phyloP scores from a whole-genome alignment of 345 rosid species.

The Citropsis articulata region DNA sequence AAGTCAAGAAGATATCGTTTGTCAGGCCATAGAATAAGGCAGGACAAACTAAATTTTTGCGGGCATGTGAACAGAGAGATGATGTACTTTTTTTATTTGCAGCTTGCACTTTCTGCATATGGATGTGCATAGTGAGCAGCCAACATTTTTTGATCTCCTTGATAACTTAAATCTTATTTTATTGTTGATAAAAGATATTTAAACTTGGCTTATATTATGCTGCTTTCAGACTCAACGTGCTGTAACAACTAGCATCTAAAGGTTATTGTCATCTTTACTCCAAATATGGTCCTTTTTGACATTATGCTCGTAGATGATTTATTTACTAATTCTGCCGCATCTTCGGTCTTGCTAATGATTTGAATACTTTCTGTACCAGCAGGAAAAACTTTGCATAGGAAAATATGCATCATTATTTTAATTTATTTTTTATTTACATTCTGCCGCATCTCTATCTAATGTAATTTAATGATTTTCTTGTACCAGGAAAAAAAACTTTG shows the following conservation, averaged over 20 bases:
- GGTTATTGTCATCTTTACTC: neutral
- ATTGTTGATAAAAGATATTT: neutral
- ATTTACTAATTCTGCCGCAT: neutral
- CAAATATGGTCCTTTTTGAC: slow-evolving; percentile 1
- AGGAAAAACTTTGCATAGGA: neutral
- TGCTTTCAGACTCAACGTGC: slow-evolving; percentile 9
- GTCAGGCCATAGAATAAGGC: neutral
- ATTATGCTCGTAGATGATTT: neutral
- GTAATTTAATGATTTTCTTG: too few relatives aligned
- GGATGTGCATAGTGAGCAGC: neutral
- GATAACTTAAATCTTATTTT: neutral
- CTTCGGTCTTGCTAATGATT: neutral
- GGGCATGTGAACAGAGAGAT: slow-evolving; percentile 1
- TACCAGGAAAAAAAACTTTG: neutral
- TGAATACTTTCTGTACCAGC: neutral
- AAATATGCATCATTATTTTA: neutral
- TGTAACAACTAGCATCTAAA: neutral
- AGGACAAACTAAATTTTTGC: slow-evolving; percentile 5
- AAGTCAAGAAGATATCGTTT: slow-evolving; percentile 13
- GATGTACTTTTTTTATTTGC: slow-evolving; percentile 1
- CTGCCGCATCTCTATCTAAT: too few relatives aligned
- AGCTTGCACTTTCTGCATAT: slow-evolving; percentile 10
- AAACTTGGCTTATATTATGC: neutral
- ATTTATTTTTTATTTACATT: too few relatives aligned
- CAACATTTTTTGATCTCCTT: neutral